Evolutionary conservation across 768 basidiomycete genomes (phyloP), one percentile per base, ranked within the genome.

Genomic region (Suillus discolor): DNA sequence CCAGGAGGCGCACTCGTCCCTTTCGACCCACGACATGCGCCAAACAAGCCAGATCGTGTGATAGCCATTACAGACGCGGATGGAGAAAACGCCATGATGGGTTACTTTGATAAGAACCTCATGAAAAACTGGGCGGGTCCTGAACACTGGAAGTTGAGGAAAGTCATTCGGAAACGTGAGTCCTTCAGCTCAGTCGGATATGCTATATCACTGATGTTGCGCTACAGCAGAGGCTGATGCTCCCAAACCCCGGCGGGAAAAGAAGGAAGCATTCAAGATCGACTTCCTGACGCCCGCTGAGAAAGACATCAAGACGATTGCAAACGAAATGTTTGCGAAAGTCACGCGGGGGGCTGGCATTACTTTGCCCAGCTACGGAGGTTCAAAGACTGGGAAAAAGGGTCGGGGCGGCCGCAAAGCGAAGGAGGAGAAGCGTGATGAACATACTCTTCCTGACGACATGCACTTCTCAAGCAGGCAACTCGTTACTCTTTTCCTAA

Each of bases 61-160:
- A 86, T 98, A 84, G 93, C 93, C 0, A 92, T 97, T 89, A 87
- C 87, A 4, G 87, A 88, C 60, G 85, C 80, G 3, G 87, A 92
- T 64, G 84, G 81, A 1, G 85, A 83, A 6, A 81, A 79, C 20
- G 75, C 81, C 23, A 85, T 90, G 77, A 81, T 90, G 73, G 95
- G 96, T 71, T 97, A 97, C 76, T 97, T 99, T 73, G 96, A 99
- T 76, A 85, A 89, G 71, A 87, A 82, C 67, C 84, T 92, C 71
- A 82, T 89, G 71, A 97, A 93, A 83, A 97, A 97, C 70, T 99
- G 97, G 97, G 97, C 97, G 4, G 97, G 97, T 0, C 96, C 96
- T 9, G 94, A 99, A 77, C 97, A 99, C 74, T 99, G 97, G 97
- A 99, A 97, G 75, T 77, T 99, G 72, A 82, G 92, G 67, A 92